Evolutionary conservation across 805 yeast genomes (phyloP).

Genomic region (Pichia paraexigua): DNA sequence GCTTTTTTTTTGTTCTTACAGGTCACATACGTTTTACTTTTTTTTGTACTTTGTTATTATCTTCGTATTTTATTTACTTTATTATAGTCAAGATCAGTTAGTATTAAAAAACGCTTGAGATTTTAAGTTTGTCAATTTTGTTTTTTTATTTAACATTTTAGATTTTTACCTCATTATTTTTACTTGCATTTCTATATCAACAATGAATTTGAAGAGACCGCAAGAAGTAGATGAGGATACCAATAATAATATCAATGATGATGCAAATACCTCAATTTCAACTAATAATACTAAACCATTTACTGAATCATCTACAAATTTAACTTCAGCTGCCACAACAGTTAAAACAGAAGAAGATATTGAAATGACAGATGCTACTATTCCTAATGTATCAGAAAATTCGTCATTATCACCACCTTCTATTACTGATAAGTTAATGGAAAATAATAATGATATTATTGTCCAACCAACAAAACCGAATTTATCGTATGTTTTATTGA

Average conservation of each 20-base stretch:
- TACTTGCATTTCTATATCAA: too few relatives aligned
- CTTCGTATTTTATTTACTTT: not conserved
- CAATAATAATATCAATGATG: not conserved
- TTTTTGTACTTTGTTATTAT: too few relatives aligned
- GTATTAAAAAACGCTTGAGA: not conserved
- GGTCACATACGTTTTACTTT: not conserved
- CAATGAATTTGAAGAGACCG: not conserved
- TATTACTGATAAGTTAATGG: not conserved
- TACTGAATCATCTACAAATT: not conserved
- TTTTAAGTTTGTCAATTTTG: not conserved
- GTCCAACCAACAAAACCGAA: slow-evolving; percentile 54
- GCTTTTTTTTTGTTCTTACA: not conserved
- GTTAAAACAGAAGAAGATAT: slow-evolving; percentile 1
- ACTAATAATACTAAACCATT: not conserved
- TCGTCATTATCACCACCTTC: not conserved
- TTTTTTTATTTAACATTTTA: too few relatives aligned
- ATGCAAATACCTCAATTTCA: not conserved
- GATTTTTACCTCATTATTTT: not conserved
- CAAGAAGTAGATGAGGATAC: not conserved
- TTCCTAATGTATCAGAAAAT: not conserved
- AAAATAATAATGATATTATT: slow-evolving; percentile 1
- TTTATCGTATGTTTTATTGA: slow-evolving; percentile 62
- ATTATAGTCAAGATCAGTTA: not conserved
- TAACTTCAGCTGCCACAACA: not conserved
- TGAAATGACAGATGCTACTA: slow-evolving; percentile 2